Conservation (phyloP, 169 alveolate genomes). For the Cardiosporidium cionae region DNA sequence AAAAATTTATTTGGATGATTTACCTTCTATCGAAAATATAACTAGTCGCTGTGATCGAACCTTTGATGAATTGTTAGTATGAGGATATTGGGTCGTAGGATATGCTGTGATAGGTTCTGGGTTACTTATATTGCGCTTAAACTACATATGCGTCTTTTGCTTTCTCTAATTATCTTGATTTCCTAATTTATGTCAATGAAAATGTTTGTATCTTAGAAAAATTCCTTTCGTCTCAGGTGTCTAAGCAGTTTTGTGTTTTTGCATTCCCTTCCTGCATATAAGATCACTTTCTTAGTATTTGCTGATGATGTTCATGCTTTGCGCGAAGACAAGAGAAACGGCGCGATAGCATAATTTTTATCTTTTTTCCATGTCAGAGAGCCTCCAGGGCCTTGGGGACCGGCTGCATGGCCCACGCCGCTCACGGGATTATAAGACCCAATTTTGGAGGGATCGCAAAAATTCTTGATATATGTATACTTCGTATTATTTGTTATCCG, state of each 20-base stretch:
- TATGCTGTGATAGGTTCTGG: neutral
- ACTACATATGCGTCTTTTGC: neutral
- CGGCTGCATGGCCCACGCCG: too few relatives aligned
- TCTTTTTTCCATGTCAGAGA: neutral
- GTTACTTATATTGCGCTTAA: neutral
- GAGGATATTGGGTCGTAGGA: neutral
- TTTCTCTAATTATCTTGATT: neutral
- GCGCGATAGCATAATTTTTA: neutral
- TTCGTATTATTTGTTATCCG: too few relatives aligned
- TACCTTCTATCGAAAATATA: neutral
- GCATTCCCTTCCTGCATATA: neutral
- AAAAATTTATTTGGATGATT: neutral
- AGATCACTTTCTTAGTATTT: neutral
- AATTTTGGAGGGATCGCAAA: too few relatives aligned
- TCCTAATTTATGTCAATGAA: neutral
- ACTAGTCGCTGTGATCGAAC: neutral
- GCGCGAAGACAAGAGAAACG: neutral
- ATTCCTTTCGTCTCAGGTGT: neutral
- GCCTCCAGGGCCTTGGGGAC: constrained; percentile 14
- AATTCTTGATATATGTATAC: too few relatives aligned
- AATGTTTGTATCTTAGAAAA: neutral
- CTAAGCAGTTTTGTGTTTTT: neutral
- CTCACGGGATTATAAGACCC: too few relatives aligned
- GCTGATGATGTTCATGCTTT: neutral
- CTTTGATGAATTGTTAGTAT: neutral